Base-by-base conservation (phyloP, 164 flowering plant species). In the Magnolia sinica region DNA sequence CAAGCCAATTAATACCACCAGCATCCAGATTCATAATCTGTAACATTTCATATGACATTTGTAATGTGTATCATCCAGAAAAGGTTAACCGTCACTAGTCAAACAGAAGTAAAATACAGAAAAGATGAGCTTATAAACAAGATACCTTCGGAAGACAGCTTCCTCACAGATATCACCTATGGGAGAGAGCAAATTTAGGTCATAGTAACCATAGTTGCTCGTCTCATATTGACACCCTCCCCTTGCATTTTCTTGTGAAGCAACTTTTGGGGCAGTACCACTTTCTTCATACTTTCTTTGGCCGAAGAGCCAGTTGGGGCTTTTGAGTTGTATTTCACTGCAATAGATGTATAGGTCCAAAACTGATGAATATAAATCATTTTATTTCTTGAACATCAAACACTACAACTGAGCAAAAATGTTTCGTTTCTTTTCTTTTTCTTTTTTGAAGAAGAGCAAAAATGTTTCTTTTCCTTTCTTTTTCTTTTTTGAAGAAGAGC, bases 271-370 rank as follows among this genome's bases (percentile, higher is more conserved):
- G 8, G 81, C 85, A 78, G 90, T 70, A 64, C 75, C 86, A 82
- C 79, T 85, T 59, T 87, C 98, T 72, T 91, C 97, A 68, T 76
- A 84, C 82, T 93, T 95, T 77, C 94, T 90, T 87, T 92, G 95
- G 74, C 99, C 99, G 85, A 94, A 96, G 51, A 96, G 89, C 99
- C 99, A 96, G 79, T 96, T 96, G 51, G 99, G 98, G 78, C 94
- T 94, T 83, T 89, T 96, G 73, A 96, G 95, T 79, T 96, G 99
- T 82, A 96, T 89, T 83, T 94, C 98, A 73, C 99, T 95, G 92
- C 82, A 79, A 65, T 31, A 64, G 66, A 81, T 16, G 6, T 18
- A 51, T 59, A 58, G 10, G 9, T 64, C 18, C 67, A 64, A 55
- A 2, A 55, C 61, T 55, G 13, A 68, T 29, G 6, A 31, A 64